Conservation (phyloP, 305 asterid species). For the Striga hermonthica region DNA sequence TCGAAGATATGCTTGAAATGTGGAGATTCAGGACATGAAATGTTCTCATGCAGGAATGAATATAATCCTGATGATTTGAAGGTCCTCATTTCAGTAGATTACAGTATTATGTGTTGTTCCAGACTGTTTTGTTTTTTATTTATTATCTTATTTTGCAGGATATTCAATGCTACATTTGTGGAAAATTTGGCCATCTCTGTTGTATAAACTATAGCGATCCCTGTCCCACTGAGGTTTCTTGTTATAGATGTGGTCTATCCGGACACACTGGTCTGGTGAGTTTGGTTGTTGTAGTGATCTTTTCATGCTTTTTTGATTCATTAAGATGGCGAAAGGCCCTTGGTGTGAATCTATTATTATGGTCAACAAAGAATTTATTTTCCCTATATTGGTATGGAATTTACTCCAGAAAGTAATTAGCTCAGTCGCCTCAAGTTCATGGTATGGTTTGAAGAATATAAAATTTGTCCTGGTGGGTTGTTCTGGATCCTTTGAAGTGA, state of each 20-base stretch:
- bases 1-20: constrained; percentile 73
- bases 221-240: constrained; percentile 60
- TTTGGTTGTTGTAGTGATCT: constrained; percentile 22
- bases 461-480: no score
- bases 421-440: no score
- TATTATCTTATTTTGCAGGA: constrained; percentile 44
- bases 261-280: constrained; percentile 98
- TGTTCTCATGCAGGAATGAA: constrained; percentile 69
- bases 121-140: constrained; percentile 11
- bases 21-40: constrained; percentile 84
- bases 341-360: neutral
- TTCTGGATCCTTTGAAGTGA: no score
- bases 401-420: no score
- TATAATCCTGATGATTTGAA: constrained; percentile 67
- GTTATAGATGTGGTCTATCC: constrained; percentile 82
- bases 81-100: constrained; percentile 38
- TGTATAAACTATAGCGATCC: constrained; percentile 53
- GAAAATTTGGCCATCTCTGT: constrained; percentile 79
- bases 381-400: no score
- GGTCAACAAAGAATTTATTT: no score
- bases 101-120: constrained; percentile 18
- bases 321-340: constrained; percentile 7
- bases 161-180: constrained; percentile 76
- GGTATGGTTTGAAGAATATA: no score
- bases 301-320: constrained; percentile 4